Base-by-base conservation (phyloP, 257 asterid genomes). In the Petunia secreta region DNA sequence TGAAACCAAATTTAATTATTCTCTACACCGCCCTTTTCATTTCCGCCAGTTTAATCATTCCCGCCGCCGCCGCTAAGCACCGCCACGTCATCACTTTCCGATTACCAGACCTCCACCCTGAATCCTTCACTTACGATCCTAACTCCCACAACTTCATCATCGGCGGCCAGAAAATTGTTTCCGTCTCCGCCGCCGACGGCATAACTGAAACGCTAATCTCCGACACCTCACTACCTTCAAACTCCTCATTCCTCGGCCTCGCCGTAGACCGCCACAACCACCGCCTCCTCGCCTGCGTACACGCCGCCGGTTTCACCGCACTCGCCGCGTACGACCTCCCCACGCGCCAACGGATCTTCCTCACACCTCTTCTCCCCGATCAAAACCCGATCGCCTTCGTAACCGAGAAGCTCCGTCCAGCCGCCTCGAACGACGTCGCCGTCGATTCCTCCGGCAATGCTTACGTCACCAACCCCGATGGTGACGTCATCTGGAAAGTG, bases 181-280 rank as follows among this genome's bases (percentile, higher is more conserved):
- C 97, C 79, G 92, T 94, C 80, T 93, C 97, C 38, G 92, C 91
- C 78, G 92, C 95, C 16, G 97, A 91, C 16, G 97, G 92, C 81
- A 86, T 89, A 55, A 85, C 83, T 48, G 86, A 94, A 79, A 65
- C 89, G 3, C 90, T 94, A 81, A 52, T 91, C 87, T 43, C 87
- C 52, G 94, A 89, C 59, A 68, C 71, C 4, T 77, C 89, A 63
- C 87, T 93, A 57, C 97, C 95, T 15, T 3, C 69, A 0, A 87
- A 88, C 59, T 86, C 93, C 44, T 83, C 82, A 82, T 79, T 88
- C 89, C 78, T 83, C 85, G 98, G 93, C 15, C 43, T 94, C 83
- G 54, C 91, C n/a, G 48, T 91, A 16, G 98, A 93, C 82, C 94
- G 91, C 53, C 89, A 84, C 50, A 87, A 50, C 87, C 80, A 75